Evolutionary conservation across 441 rosid species (phyloP).

Genomic region (Geranium incanum): DNA sequence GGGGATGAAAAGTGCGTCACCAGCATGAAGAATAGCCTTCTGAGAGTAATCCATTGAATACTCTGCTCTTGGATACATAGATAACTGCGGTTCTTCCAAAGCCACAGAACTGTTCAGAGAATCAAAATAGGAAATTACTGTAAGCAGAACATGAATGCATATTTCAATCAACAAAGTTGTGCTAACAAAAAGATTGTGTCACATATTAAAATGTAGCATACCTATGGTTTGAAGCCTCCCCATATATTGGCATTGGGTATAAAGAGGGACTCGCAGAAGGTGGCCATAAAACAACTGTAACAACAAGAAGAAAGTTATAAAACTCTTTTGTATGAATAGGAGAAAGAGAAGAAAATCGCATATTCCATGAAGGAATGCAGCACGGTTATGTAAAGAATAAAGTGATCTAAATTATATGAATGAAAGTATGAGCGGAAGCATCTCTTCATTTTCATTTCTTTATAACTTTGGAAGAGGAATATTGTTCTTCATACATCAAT

Average conservation of each 20-base stretch:
- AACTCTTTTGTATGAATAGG: neutral
- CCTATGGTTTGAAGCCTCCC: conserved; percentile 98
- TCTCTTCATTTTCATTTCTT: neutral
- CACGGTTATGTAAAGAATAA: neutral
- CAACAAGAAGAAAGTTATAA: neutral
- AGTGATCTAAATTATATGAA: neutral
- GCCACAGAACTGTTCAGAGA: conserved; percentile 53
- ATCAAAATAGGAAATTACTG: conserved; percentile 14
- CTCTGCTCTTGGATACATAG: conserved; percentile 66
- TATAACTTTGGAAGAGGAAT: neutral
- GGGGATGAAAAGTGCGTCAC: conserved; percentile 94
- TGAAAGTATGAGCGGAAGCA: neutral
- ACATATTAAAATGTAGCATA: conserved; percentile 24
- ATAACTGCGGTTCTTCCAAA: conserved; percentile 57
- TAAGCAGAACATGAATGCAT: conserved; percentile 7
- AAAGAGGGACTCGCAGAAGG: conserved; percentile 61
- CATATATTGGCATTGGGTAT: conserved; percentile 80
- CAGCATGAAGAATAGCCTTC: conserved; percentile 61
- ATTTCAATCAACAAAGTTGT: neutral
- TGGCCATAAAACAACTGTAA: conserved; percentile 4
- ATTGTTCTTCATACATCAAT: neutral
- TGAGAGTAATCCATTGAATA: conserved; percentile 45
- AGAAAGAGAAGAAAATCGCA: neutral
- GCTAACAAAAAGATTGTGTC: neutral
- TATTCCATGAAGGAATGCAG: neutral